These are phyloP conservation scores for Silene coronaria DNA, from an alignment of 179 eudicot genomes.

Conservation along the genomic window DNA sequence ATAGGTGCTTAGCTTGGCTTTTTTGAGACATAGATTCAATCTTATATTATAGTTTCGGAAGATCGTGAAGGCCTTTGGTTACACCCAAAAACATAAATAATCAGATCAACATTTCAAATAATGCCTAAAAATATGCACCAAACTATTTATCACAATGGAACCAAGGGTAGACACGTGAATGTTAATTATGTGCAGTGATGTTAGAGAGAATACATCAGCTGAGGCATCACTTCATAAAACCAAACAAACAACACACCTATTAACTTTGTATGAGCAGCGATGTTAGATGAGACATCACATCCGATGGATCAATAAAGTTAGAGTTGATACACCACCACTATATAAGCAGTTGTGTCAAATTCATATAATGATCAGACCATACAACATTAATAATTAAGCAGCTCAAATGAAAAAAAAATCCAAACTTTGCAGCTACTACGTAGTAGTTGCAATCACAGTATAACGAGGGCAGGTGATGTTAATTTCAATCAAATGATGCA, in stretches of 20 bases:
- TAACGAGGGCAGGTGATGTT: background rate
- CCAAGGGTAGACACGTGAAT: conserved; percentile 6
- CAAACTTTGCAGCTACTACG: background rate
- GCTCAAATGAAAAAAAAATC: background rate
- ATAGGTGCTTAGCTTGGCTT: background rate
- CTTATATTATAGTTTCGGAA: background rate
- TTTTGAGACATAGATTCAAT: background rate
- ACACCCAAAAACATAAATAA: background rate
- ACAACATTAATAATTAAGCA: no score
- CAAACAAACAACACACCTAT: no score
- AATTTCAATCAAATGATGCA: no score
- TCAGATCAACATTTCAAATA: background rate
- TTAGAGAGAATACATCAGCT: background rate
- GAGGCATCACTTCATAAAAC: no score
- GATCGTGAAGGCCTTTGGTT: background rate
- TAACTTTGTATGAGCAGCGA: background rate
- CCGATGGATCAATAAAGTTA: background rate
- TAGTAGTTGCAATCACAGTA: background rate
- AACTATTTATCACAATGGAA: background rate
- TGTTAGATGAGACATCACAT: background rate
- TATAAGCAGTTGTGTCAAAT: no score
- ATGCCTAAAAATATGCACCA: background rate
- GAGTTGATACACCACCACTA: background rate
- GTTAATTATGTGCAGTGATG: background rate
- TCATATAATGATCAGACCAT: no score